Base-by-base conservation (phyloP, 352 stramenopile genomes). In the Phytophthora fragariaefolia region DNA sequence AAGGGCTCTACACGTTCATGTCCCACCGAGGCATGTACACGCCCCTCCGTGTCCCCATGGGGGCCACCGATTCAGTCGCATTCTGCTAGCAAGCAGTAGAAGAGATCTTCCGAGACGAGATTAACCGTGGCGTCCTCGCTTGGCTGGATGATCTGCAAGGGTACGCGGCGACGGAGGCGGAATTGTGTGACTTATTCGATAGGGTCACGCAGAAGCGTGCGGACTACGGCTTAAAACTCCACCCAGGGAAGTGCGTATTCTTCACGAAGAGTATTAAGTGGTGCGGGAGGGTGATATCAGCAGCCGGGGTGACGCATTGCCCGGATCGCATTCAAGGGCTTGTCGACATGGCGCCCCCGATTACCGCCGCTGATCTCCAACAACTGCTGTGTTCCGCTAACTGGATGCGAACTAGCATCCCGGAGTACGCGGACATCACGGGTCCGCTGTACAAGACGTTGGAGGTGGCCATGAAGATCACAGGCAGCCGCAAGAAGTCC, bases 401-500 rank as follows among this genome's bases (percentile, higher is more conserved):
- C 28, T 53, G 40, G 54, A 62, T 62, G 24, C 34, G 34, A 17
- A 42, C 30, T 6, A 62, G 23, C 54, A 62, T 81, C 30, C 55
- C 69, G 6, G 27, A 62, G 2, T 78, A 71, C 24, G 27, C 48
- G 1, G 12, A 30, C 22, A 32, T 81, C 20, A 63, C 54, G 8
- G 59, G 36, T 15, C 54, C 42, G 6, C 61, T 81, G 9, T 53
- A 55, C 20, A 20, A 23, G 6, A 24, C 69, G 4, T 15, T 74
- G 4, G 66, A 73, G 20, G 30, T 45, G 2, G 64, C 54, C 0
- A 58, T 59, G 8, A 64, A 64, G 22, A 23, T 20, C 4, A 42
- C 45, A 6, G 56, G 49, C 5, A 54, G 13, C 2, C 26, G 58
- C 0, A 75, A 76, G 62, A 80, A 80, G 26, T 45, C 5, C 1